phyloP scores from a whole-genome alignment of 2,329 filamentous ascomycete species.

The Colletotrichum simmondsii region DNA sequence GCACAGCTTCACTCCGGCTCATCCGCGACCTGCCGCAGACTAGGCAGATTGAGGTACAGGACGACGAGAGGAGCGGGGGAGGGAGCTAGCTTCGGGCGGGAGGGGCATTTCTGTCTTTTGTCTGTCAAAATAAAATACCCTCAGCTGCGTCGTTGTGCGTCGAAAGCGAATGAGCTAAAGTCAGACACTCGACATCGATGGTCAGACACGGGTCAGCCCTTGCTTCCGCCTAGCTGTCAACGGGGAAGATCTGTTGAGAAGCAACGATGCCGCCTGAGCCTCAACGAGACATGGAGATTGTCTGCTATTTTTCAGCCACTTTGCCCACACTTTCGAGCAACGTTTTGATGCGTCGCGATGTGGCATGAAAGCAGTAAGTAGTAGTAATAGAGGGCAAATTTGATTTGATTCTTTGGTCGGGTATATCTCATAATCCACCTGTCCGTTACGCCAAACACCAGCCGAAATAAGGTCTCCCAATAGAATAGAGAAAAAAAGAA shows the following conservation, averaged over 20 bases:
- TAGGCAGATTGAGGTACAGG: too few species aligned
- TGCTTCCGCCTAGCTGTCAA: background rate
- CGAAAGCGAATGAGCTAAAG: background rate
- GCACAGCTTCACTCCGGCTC: background rate
- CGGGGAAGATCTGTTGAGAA: background rate
- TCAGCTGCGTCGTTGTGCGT: background rate
- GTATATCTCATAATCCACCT: constrained; percentile 23
- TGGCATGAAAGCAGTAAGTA: too few species aligned
- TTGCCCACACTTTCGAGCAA: background rate
- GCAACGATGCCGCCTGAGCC: background rate
- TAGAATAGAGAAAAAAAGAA: background rate
- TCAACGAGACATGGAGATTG: background rate
- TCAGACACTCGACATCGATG: background rate
- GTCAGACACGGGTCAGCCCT: constrained; percentile 9
- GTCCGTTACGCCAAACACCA: constrained; percentile 9
- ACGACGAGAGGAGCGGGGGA: background rate
- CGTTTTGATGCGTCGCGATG: background rate
- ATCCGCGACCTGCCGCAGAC: background rate
- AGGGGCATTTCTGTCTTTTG: background rate
- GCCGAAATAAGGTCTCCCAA: background rate
- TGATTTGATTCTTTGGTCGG: constrained; percentile 6
- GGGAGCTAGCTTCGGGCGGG: constrained; percentile 8
- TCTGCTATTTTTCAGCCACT: too few species aligned
- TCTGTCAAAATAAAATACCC: background rate
- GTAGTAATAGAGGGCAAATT: too few species aligned